A percentile compares a stretch with the other conserved stretches of the same genome.
Evolutionary conservation across 2,329 filamentous ascomycete genomes (phyloP).

Genomic region (Penicillium sp.): DNA sequence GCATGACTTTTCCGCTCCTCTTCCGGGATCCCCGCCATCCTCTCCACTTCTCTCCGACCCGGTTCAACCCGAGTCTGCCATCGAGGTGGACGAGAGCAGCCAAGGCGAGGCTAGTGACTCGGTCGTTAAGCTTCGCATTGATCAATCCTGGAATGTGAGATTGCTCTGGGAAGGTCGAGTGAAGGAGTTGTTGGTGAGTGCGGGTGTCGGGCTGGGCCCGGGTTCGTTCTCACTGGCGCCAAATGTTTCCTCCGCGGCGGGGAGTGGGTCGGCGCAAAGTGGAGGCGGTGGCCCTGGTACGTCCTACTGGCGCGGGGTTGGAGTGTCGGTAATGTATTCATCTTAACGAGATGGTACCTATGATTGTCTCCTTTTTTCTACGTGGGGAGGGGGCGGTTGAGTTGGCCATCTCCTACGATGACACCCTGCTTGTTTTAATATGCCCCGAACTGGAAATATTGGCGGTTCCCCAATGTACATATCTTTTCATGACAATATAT

Average conservation of each 20-base stretch:
- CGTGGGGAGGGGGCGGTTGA: not conserved
- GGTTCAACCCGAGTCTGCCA: constrained; percentile 19
- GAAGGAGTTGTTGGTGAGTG: constrained; percentile 88
- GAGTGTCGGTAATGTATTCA: constrained; percentile 48
- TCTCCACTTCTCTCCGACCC: constrained; percentile 24
- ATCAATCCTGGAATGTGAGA: constrained; percentile 84
- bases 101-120: constrained; percentile 73
- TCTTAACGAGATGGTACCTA: constrained; percentile 32
- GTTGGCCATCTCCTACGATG: not conserved
- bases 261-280: constrained; percentile 31
- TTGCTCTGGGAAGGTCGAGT: constrained; percentile 90
- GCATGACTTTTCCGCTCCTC: constrained; percentile 30
- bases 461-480: constrained; percentile 31
- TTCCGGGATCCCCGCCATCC: constrained; percentile 23
- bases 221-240: constrained; percentile 40
- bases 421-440: constrained; percentile 11
- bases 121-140: constrained; percentile 85
- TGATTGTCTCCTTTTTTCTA: not conserved
- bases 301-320: constrained; percentile 48
- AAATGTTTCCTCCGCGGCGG: constrained; percentile 28
- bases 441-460: constrained; percentile 18
- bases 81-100: constrained; percentile 23
- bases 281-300: constrained; percentile 32
- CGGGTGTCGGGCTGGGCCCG: constrained; percentile 80
- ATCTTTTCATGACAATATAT: constrained; percentile 33